Percentiles rank a stretch among this genome's conserved stretches.
Conservation (phyloP, 164 flowering plant genomes). For the Magnolia officinalis region DNA sequence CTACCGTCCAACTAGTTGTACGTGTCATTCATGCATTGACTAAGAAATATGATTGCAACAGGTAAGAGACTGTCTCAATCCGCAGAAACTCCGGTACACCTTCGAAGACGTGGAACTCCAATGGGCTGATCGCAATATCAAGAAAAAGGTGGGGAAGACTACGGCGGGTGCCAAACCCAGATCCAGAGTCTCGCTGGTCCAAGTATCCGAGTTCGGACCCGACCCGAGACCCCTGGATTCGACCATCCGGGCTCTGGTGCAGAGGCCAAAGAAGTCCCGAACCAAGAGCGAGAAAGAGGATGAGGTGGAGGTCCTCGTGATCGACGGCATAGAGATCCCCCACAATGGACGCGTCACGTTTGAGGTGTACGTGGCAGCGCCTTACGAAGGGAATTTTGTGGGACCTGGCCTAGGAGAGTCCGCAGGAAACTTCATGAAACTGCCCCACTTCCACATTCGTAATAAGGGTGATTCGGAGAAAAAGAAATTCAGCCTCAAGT, state of each 20-base stretch:
- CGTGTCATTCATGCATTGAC: too few species aligned
- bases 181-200: background rate
- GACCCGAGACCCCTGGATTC: background rate
- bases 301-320: background rate
- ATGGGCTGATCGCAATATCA: background rate
- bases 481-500: background rate
- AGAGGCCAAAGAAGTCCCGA: background rate
- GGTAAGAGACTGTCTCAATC: background rate
- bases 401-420: background rate
- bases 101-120: background rate
- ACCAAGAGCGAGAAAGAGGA: background rate
- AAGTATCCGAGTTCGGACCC: background rate
- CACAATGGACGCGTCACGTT: background rate
- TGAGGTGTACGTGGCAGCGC: background rate
- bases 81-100: background rate
- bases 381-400: background rate
- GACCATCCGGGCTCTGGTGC: background rate
- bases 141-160: background rate
- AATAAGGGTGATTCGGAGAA: background rate
- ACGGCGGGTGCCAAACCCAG: background rate
- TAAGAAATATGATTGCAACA: too few species aligned
- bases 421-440: background rate
- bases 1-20: too few species aligned
- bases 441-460: background rate
- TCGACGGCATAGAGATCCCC: constrained; percentile 5